Base-by-base conservation (phyloP, 305 asterid species). In the Ajuga reptans region DNA sequence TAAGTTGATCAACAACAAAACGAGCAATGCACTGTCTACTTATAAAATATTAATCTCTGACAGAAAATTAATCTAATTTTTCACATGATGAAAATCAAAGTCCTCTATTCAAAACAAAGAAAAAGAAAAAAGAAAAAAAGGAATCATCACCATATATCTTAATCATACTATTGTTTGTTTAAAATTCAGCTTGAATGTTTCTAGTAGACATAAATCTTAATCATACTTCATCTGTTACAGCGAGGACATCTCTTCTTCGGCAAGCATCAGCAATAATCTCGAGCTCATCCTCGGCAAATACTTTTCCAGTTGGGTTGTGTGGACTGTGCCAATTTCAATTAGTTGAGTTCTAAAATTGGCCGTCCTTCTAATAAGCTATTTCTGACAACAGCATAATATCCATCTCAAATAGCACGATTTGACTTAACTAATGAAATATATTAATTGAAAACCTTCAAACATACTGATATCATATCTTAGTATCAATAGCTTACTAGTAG, bases 241-340 rank as follows among this genome's bases (percentile, higher is more conserved):
- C 95, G 54, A 91, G 78, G 72, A 85, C 77, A 72, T 91, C 91
- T 79, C 80, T 60, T 66, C 75, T 77, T 77, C 62, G 78, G 89
- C 98, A 91, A 72, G 86, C 94, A 77, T 72, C 89, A 64, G 96
- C 95, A 77, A 91, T 86, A 58, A 84, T 76, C 84, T 86, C 92
- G 56, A 91, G 95, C 87, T 91, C 98, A 63, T 79, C 85, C 83
- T 55, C 72, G 68, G 83, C 53, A 80, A 87, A 91, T 58, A 89
- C 88, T 83, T 91, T 89, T 53, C 98, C 98, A 39, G 96, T 91
- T 39, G 98, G 98, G 66, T 91, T 91, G 84, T 91, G 98, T 75
- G 98, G 98, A 79, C 98, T 87, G 96, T 73, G 61, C 72, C 78
- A 75, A 53, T 68, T 75, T 41, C 62, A 65, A 83, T 81, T 49